Evolutionary conservation across 306 rosid genomes (phyloP).

Genomic region (Fagus sylvatica): DNA sequence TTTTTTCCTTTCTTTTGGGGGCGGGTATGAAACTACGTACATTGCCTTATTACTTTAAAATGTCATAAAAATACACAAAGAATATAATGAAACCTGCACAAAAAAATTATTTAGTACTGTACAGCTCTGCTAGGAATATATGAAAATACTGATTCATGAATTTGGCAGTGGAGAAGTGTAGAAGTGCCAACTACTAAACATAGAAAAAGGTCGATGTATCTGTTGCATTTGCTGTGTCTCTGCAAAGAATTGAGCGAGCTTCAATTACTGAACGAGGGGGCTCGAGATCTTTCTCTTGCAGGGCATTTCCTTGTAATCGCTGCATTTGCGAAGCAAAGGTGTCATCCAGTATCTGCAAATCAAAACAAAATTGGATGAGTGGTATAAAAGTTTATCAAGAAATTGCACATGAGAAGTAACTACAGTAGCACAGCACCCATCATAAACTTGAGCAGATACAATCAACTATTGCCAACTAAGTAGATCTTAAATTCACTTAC

Average conservation of each 20-base stretch:
- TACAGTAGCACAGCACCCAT: background rate
- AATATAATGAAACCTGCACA: background rate
- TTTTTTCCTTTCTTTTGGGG: no score
- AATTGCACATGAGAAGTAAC: background rate
- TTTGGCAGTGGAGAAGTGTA: background rate
- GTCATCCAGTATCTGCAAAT: conserved; percentile 82
- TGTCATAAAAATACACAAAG: background rate
- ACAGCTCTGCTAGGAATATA: background rate
- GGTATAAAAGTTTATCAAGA: background rate
- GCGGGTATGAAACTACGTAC: no score
- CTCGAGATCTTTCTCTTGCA: conserved; percentile 87
- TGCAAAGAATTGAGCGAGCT: conserved; percentile 89
- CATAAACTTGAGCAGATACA: background rate
- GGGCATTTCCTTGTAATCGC: conserved; percentile 77
- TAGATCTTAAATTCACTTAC: conserved; percentile 43
- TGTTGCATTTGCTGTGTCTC: conserved; percentile 66
- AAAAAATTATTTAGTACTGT: background rate
- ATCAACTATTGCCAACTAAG: background rate
- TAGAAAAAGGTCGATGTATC: conserved; percentile 67
- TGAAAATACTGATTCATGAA: background rate
- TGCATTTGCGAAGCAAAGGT: conserved; percentile 98
- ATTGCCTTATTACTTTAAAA: no score
- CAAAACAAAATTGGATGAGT: conserved; percentile 11
- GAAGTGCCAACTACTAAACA: conserved; percentile 28
- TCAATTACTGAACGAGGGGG: conserved; percentile 91